These are phyloP conservation scores for Chlorella sp. DNA, from an alignment of 139 green algal species.

Conservation along the genomic window DNA sequence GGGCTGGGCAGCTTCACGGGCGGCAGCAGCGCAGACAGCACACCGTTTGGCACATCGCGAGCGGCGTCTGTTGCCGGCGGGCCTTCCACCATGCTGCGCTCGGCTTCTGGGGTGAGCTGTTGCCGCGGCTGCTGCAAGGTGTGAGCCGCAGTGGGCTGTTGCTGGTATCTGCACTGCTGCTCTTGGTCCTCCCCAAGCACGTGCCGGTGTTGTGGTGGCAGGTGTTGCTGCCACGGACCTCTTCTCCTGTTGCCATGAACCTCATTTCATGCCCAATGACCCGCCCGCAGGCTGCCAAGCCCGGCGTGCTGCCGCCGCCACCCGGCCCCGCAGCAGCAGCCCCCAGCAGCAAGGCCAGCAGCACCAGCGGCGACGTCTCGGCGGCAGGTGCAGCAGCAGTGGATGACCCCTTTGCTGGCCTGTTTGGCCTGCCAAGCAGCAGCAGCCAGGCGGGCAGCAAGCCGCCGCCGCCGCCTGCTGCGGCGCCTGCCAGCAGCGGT, in stretches of 20 bases:
- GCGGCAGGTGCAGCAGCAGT: neutral
- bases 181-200: too few relatives aligned
- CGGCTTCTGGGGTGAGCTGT: neutral
- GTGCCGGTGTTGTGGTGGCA: too few relatives aligned
- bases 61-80: neutral
- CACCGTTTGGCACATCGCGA: constrained; percentile 18
- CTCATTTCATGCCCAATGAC: too few relatives aligned
- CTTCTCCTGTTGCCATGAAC: too few relatives aligned
- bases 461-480: neutral
- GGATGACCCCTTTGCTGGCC: constrained; percentile 26
- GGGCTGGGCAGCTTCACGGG: neutral
- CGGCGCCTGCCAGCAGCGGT: neutral
- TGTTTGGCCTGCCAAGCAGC: constrained; percentile 21
- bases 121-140: too few relatives aligned
- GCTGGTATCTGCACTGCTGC: too few relatives aligned
- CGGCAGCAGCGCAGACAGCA: constrained; percentile 18
- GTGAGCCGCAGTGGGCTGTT: too few relatives aligned
- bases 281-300: neutral
- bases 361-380: neutral
- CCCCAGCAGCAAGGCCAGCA: neutral
- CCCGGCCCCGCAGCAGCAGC: neutral
- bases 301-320: neutral
- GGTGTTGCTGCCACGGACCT: too few relatives aligned
- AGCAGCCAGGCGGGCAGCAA: constrained; percentile 1
- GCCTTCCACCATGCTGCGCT: neutral